A percentile compares a stretch with the other conserved stretches of the same genome.
These are phyloP conservation scores for Hypoxylon sp. DNA, from an alignment of 2,329 filamentous ascomycete species.

Conservation along the genomic window DNA sequence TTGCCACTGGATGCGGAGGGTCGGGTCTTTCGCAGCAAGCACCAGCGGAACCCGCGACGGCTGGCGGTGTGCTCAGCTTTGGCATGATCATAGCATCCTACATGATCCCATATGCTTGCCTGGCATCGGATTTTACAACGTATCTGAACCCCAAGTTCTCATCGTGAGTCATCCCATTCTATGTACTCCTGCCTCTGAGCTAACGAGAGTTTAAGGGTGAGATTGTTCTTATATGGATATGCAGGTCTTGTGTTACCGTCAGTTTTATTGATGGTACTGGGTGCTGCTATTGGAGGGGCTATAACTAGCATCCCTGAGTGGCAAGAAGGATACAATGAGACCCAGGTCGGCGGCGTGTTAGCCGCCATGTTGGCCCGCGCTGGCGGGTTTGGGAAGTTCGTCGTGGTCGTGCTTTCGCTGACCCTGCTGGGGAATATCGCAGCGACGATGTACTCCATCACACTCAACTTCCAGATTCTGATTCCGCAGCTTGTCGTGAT, in stretches of 20 bases:
- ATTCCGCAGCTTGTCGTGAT: constrained; percentile 67
- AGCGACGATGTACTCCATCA: constrained; percentile 72
- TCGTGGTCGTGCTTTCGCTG: constrained; percentile 70
- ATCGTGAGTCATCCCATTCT: constrained; percentile 54
- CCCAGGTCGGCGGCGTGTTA: constrained; percentile 70
- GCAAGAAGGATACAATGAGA: constrained; percentile 66
- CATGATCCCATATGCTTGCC: constrained; percentile 71
- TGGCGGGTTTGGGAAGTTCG: constrained; percentile 72
- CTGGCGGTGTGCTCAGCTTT: constrained; percentile 65
- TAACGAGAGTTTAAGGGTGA: constrained; percentile 43
- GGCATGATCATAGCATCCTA: constrained; percentile 73
- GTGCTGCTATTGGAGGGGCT: constrained; percentile 73
- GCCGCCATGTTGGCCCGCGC: constrained; percentile 70
- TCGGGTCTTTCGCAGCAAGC: constrained; percentile 64
- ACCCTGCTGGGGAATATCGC: constrained; percentile 71
- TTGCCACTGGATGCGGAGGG: constrained; percentile 68
- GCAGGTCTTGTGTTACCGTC: constrained; percentile 67
- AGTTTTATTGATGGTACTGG: constrained; percentile 71
- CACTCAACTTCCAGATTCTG: constrained; percentile 74
- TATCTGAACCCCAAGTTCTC: constrained; percentile 70
- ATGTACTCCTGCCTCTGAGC: constrained; percentile 8
- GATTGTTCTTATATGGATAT: constrained; percentile 69
- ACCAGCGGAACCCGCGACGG: constrained; percentile 57
- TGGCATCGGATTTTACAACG: constrained; percentile 71
- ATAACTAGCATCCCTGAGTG: constrained; percentile 66